Evolutionary conservation across 495 filamentous ascomycete genomes (phyloP), one percentile per base, ranked within the genome.

Genomic region (Astrothelium subdiscretum): DNA sequence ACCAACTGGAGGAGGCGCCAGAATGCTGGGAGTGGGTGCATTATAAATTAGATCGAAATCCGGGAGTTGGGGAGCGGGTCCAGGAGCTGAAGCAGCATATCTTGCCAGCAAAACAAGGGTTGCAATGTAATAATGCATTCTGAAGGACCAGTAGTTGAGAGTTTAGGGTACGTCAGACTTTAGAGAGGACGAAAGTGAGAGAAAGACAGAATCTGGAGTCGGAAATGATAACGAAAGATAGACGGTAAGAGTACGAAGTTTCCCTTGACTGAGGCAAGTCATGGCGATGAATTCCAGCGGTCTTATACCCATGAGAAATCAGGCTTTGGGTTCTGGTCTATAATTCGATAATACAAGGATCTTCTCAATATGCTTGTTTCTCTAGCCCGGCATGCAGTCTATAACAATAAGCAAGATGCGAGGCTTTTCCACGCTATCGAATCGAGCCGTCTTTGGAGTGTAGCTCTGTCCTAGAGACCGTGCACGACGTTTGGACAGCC

Each of bases 1-100:
- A 5, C 29, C 62, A 24, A 48, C 62, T 32, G 40, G 42, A 48
- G 57, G 58, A 54, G 48, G 29, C 27, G 27, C 22, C 2, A 54
- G 22, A 26, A 54, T 24, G 26, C 57, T 64, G 38, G 62, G 40
- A 4, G 57, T 60, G 18, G 58, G 58, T 15, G 58, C 58, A 27
- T 60, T 48, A 8, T 43, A 31, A 26, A 64, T 48, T 1, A 58
- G 32, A 29, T 60, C 27, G 27, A 51, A 64, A 58, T 64, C 62
- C n/a, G 59, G 38, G 5, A 38, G 31, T 31, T 64, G 58, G 18
- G 62, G 57, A 59, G 62, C 58, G 31, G 52, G n/a, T 5, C 31
- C 58, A 26, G 58, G 38, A n/a, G 27, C 62, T 20, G 58, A 58
- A 54, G 48, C 48, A 29, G 20, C 20, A 15, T 29, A 54, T 31